Percentiles rank a stretch among this genome's conserved stretches.
phyloP scores from a whole-genome alignment of 179 eudicot genomes.

The Gypsophila paniculata region DNA sequence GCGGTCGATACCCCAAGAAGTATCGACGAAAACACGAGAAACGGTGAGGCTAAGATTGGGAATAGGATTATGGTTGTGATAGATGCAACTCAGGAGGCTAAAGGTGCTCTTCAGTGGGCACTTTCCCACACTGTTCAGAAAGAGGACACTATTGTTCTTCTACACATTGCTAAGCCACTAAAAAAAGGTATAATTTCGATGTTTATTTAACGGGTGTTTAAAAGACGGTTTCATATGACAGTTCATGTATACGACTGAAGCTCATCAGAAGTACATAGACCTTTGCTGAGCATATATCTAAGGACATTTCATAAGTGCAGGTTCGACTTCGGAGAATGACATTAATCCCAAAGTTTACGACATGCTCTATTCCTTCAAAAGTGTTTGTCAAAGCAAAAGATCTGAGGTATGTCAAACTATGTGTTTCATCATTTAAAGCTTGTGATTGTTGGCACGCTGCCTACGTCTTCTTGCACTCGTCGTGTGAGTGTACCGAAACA shows the following conservation, averaged over 20 bases:
- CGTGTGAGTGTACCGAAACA: no score
- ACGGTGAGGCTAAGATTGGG: constrained; percentile 36
- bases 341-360: constrained; percentile 49
- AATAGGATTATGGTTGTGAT: constrained; percentile 74
- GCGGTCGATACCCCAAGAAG: constrained; percentile 21
- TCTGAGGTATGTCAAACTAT: constrained; percentile 57
- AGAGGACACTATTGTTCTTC: constrained; percentile 63
- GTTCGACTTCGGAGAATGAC: constrained; percentile 25
- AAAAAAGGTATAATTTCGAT: constrained; percentile 34
- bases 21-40: constrained; percentile 24
- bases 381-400: constrained; percentile 44
- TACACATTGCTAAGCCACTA: constrained; percentile 48
- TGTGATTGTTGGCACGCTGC: neutral
- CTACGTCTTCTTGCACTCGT: neutral
- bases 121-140: constrained; percentile 73
- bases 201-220: neutral
- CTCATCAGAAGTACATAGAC: neutral
- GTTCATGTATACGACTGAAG: neutral
- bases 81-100: constrained; percentile 59
- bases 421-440: neutral
- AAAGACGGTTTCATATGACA: neutral
- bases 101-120: constrained; percentile 79
- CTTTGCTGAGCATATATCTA: neutral
- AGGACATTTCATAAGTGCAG: constrained; percentile 31
- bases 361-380: constrained; percentile 55